Evolutionary conservation across 2,329 filamentous ascomycete species (phyloP).

Genomic region (Penicillium nordicum): DNA sequence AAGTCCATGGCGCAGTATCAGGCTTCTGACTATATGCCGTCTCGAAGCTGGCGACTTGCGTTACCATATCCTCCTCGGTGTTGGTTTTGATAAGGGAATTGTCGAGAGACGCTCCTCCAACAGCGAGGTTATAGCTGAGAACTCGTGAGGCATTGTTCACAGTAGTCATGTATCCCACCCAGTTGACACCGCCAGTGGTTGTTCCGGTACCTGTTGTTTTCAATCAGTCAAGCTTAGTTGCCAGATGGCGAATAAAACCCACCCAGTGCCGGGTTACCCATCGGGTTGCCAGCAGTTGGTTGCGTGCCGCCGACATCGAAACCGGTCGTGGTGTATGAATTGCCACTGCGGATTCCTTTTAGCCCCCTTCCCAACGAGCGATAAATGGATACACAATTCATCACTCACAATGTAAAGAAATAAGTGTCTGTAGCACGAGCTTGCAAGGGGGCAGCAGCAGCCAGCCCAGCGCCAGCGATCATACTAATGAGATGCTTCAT

Average conservation of each 20-base stretch:
- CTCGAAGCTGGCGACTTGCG: conserved; percentile 45
- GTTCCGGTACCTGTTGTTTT: conserved; percentile 46
- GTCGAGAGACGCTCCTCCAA: conserved; percentile 55
- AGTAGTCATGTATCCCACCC: conserved; percentile 50
- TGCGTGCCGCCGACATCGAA: conserved; percentile 54
- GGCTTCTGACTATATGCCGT: conserved; percentile 39
- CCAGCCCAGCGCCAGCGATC: conserved; percentile 14
- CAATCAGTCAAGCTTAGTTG: neutral
- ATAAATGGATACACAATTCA: neutral
- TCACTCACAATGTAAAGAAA: conserved; percentile 43
- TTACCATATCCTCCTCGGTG: conserved; percentile 47
- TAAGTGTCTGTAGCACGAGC: conserved; percentile 24
- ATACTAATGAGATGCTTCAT: conserved; percentile 14
- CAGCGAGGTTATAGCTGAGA: conserved; percentile 54
- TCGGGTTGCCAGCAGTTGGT: conserved; percentile 53
- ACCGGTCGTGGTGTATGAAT: conserved; percentile 59
- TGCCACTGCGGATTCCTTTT: conserved; percentile 42
- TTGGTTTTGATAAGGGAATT: conserved; percentile 52
- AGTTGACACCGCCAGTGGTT: conserved; percentile 51
- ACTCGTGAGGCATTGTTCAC: conserved; percentile 48
- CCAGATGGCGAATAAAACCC: neutral
- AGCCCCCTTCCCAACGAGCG: neutral
- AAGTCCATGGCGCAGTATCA: conserved; percentile 25
- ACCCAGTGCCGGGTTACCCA: conserved; percentile 56
- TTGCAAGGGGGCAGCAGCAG: conserved; percentile 18